Evolutionary conservation across 306 rosid species (phyloP).

Genomic region (Glycyrrhiza uralensis): DNA sequence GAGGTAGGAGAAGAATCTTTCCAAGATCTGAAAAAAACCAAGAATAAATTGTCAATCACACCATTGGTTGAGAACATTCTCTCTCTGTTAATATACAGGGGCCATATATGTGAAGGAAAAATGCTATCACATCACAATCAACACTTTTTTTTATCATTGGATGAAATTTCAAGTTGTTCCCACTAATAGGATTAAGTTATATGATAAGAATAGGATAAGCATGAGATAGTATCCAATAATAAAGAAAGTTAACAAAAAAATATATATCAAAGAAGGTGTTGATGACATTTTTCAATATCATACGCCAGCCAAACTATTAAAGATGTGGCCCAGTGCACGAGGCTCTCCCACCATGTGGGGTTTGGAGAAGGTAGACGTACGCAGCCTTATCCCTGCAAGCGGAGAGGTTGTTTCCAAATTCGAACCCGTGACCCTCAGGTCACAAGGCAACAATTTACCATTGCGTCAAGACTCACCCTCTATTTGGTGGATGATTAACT

Average conservation of each 20-base stretch:
- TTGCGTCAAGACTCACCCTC: too few species aligned
- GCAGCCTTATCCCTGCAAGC: too few species aligned
- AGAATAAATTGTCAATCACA: background rate
- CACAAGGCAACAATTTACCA: too few species aligned
- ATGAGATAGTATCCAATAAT: too few species aligned
- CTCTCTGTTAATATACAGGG: background rate
- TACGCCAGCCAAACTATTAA: too few species aligned
- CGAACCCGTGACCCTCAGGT: too few species aligned
- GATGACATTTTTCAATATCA: too few species aligned
- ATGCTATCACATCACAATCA: background rate
- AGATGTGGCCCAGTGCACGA: too few species aligned
- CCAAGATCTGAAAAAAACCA: conserved; percentile 52
- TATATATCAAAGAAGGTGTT: background rate
- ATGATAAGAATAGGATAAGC: background rate
- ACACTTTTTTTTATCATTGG: background rate
- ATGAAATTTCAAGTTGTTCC: background rate
- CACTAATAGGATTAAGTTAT: background rate
- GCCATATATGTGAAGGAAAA: background rate
- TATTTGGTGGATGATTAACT: background rate
- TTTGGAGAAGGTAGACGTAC: too few species aligned
- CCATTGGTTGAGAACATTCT: background rate
- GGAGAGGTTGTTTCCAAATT: too few species aligned
- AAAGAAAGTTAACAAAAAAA: too few species aligned
- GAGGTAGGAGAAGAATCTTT: conserved; percentile 39
- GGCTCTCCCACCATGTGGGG: too few species aligned